Percentiles rank a stretch among this genome's conserved stretches.
phyloP scores from a whole-genome alignment of 108 stramenopile genomes.

The Fragilaria radians region DNA sequence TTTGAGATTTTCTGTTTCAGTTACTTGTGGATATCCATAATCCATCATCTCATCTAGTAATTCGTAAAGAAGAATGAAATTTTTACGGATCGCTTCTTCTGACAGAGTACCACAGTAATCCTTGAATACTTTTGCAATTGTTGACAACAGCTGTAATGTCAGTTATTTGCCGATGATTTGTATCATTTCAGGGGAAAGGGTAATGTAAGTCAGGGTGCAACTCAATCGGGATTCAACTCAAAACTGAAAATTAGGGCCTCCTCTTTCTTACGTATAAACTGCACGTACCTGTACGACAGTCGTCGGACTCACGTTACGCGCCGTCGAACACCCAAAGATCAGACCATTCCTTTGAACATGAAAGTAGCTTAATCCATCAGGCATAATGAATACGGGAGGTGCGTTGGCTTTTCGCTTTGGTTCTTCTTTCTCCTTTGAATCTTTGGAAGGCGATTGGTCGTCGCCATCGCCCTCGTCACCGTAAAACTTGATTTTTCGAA shows the following conservation, averaged over 20 bases:
- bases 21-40: constrained; percentile 97
- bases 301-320: constrained; percentile 78
- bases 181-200: not conserved
- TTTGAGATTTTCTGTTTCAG: constrained; percentile 94
- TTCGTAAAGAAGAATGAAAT: constrained; percentile 99
- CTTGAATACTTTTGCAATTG: constrained; percentile 98
- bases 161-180: not conserved
- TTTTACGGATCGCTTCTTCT: constrained; percentile 98
- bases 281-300: constrained; percentile 70
- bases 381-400: constrained; percentile 88
- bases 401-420: constrained; percentile 66
- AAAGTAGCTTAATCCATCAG: constrained; percentile 90
- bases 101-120: constrained; percentile 99
- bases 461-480: constrained; percentile 35
- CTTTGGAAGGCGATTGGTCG: constrained; percentile 7
- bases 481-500: constrained; percentile 97
- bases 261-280: too few relatives aligned
- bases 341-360: constrained; percentile 95
- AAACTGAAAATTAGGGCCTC: not conserved
- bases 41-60: constrained; percentile 99
- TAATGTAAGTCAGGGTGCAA: constrained; percentile 6
- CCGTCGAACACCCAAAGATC: constrained; percentile 94
- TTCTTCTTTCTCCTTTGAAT: constrained; percentile 8
- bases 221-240: not conserved
- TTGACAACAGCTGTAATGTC: constrained; percentile 82